A percentile compares a stretch with the other conserved stretches of the same genome.
Evolutionary conservation across 208 protist genomes (phyloP).

Genomic region (Tritrichomonas musculus): DNA sequence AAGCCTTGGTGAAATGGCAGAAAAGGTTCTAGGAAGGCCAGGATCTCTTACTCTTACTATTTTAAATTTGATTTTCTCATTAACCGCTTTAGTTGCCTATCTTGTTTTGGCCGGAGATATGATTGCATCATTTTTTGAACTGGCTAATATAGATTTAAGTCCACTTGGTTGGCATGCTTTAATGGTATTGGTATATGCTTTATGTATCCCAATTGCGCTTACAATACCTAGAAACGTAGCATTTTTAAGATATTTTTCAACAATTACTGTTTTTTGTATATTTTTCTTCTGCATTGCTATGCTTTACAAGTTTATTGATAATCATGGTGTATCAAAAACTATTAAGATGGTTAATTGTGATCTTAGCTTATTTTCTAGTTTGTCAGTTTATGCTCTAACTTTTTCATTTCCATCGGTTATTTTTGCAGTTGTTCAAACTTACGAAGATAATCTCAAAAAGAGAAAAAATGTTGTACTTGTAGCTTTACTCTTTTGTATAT

Average conservation of each 20-base stretch:
- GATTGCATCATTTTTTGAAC: not conserved
- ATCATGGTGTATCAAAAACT: not conserved
- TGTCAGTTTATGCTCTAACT: not conserved
- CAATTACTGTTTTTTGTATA: not conserved
- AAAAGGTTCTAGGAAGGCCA: not conserved
- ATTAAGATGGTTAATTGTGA: not conserved
- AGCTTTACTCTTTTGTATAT: not conserved
- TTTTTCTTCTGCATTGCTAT: not conserved
- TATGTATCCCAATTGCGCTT: not conserved
- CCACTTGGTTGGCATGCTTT: not conserved
- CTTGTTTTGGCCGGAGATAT: not conserved
- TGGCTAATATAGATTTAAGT: not conserved
- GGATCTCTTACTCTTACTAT: not conserved
- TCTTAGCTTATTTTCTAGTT: not conserved
- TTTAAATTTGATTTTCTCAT: not conserved
- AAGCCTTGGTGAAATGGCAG: not conserved
- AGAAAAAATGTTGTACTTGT: not conserved
- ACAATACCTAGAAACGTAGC: not conserved
- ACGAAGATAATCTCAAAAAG: not conserved
- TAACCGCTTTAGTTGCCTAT: not conserved
- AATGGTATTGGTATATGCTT: not conserved
- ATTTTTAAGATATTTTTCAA: not conserved
- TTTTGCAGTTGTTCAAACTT: not conserved
- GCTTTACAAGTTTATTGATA: too few species aligned
- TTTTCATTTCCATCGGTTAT: not conserved